These are phyloP conservation scores for Cinchona pubescens DNA, from an alignment of 257 asterid species.

Conservation along the genomic window DNA sequence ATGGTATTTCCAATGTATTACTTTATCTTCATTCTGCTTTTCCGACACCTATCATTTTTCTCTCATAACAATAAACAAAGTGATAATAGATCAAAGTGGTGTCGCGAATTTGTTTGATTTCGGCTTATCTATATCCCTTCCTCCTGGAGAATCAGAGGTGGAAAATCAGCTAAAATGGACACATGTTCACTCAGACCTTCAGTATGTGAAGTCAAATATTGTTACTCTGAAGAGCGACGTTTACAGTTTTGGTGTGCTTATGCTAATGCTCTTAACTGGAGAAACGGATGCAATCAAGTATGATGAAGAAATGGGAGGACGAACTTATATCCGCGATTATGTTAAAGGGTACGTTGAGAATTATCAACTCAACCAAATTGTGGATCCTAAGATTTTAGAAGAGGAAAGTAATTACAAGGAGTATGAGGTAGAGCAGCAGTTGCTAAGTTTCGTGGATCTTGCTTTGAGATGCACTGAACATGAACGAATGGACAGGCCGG, in stretches of 20 bases:
- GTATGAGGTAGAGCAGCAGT: background rate
- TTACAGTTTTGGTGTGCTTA: constrained; percentile 9
- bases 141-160: constrained; percentile 12
- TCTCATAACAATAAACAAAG: background rate
- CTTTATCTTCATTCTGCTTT: constrained; percentile 17
- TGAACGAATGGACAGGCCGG: background rate
- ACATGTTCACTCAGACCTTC: too few relatives aligned
- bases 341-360: background rate
- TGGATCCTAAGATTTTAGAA: background rate
- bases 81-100: constrained; percentile 12
- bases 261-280: constrained; percentile 6
- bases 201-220: background rate
- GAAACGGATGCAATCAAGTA: background rate
- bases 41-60: constrained; percentile 4
- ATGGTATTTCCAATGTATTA: background rate
- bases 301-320: background rate
- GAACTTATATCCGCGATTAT: background rate
- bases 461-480: constrained; percentile 10
- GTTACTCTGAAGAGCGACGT: constrained; percentile 10
- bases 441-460: constrained; percentile 1
- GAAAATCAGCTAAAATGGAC: background rate
- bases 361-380: background rate
- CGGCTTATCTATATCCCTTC: constrained; percentile 10
- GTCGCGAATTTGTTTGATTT: constrained; percentile 14
- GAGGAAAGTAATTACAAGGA: background rate